phyloP scores from a whole-genome alignment of 2,329 filamentous ascomycete genomes.

The Sporothrix dimorphospora region DNA sequence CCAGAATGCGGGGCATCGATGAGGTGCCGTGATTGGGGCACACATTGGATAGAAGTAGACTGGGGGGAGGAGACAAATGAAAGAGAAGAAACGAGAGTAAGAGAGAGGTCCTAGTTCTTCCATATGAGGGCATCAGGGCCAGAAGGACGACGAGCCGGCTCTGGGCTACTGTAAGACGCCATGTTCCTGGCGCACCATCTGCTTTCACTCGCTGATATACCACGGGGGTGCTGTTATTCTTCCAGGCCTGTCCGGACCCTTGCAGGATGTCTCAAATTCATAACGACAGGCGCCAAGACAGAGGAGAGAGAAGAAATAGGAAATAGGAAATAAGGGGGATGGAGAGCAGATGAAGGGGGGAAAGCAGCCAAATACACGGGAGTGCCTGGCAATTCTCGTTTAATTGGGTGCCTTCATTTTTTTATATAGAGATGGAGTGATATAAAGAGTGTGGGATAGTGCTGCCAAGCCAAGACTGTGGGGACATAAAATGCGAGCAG shows the following conservation, averaged over 20 bases:
- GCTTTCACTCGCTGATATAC: neutral
- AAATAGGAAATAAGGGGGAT: neutral
- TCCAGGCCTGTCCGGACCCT: constrained; percentile 2
- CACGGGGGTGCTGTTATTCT: constrained; percentile 3
- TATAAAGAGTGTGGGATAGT: constrained; percentile 1
- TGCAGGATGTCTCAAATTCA: constrained; percentile 18
- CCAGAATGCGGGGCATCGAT: constrained; percentile 22
- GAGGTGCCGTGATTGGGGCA: constrained; percentile 24
- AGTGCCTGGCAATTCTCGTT: constrained; percentile 19
- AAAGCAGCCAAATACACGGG: neutral
- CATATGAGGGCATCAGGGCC: neutral
- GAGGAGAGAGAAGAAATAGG: neutral
- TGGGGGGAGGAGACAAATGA: neutral
- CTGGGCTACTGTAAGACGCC: neutral
- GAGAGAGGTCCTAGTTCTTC: neutral
- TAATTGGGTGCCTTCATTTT: constrained; percentile 20
- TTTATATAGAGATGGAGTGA: constrained; percentile 9
- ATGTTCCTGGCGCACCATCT: neutral
- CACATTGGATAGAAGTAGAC: neutral
- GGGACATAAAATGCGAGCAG: neutral
- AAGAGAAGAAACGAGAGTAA: neutral
- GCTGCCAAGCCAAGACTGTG: constrained; percentile 17
- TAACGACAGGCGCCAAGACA: constrained; percentile 8
- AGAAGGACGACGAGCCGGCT: neutral
- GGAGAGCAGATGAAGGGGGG: neutral